Evolutionary conservation across 495 filamentous ascomycete genomes (phyloP).

Genomic region (Xylaria scruposa): DNA sequence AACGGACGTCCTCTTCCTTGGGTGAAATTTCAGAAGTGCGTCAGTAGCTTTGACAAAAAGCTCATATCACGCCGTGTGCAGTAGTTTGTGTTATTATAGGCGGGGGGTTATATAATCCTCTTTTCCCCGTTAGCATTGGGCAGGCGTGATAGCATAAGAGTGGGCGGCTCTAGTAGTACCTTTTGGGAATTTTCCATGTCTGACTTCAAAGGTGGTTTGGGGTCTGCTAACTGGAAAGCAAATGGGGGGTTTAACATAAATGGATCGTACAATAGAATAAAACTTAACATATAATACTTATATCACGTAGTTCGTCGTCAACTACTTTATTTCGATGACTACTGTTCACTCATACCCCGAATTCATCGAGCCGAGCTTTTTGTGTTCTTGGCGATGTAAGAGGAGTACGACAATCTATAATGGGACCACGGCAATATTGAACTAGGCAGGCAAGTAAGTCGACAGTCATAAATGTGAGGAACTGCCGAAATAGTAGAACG

Average conservation of each 20-base stretch:
- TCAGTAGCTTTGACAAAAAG: not conserved
- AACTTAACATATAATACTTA: constrained; percentile 1
- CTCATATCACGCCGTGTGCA: constrained; percentile 3
- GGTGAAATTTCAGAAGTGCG: not conserved
- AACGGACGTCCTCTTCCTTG: not conserved
- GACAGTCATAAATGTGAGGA: no score
- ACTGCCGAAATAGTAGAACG: no score
- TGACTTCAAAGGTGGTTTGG: not conserved
- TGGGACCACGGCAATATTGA: no score
- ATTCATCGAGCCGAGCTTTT: no score
- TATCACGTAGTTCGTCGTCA: not conserved
- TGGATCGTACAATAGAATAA: not conserved
- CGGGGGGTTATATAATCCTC: not conserved
- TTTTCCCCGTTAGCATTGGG: constrained; percentile 27
- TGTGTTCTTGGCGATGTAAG: no score
- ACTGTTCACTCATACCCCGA: no score
- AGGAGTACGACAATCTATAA: no score
- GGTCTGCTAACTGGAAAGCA: constrained; percentile 11
- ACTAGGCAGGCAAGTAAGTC: no score
- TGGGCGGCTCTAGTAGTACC: constrained; percentile 19
- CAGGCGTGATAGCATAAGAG: constrained; percentile 29
- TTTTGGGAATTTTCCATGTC: not conserved
- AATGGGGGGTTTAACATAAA: not conserved
- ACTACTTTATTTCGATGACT: not conserved
- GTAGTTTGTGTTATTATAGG: not conserved